These are phyloP conservation scores for Pleurotus tuber-regium DNA, from an alignment of 768 basidiomycete genomes.

Conservation along the genomic window DNA sequence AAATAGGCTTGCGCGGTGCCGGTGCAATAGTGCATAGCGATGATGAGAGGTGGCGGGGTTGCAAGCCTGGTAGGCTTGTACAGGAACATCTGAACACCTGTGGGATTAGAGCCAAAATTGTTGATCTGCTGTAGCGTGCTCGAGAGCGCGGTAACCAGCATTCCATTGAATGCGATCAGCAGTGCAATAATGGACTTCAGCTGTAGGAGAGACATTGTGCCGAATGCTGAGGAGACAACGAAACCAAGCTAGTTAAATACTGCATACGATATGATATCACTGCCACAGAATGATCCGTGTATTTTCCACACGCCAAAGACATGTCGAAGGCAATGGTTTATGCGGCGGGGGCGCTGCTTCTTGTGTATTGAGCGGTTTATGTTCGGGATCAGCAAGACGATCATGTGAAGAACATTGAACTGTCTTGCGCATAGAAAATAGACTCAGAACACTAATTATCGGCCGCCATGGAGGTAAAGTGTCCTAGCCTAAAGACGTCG, in stretches of 20 bases:
- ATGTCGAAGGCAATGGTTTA: background rate
- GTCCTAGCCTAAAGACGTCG: too few relatives aligned
- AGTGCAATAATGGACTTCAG: slow-evolving; percentile 10
- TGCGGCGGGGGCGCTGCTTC: background rate
- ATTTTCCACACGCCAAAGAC: background rate
- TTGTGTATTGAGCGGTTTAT: slow-evolving; percentile 2
- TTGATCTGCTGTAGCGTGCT: slow-evolving; percentile 36
- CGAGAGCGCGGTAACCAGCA: slow-evolving; percentile 24
- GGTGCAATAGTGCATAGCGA: slow-evolving; percentile 52
- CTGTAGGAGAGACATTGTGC: background rate
- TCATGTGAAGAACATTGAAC: background rate
- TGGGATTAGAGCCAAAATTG: slow-evolving; percentile 53
- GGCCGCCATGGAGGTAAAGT: too few relatives aligned
- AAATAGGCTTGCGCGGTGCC: slow-evolving; percentile 53
- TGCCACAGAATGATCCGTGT: slow-evolving; percentile 3
- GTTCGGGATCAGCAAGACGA: background rate
- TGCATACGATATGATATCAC: background rate
- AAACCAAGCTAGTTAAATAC: background rate
- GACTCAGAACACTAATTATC: too few relatives aligned
- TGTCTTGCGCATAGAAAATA: too few relatives aligned
- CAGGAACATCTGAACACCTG: slow-evolving; percentile 45
- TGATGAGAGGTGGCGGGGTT: slow-evolving; percentile 42
- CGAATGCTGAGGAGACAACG: background rate
- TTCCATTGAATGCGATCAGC: slow-evolving; percentile 15
- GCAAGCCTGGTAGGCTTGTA: slow-evolving; percentile 39